These are phyloP conservation scores for Aspergillus awamori DNA, from an alignment of 2,329 filamentous ascomycete genomes.

Conservation along the genomic window DNA sequence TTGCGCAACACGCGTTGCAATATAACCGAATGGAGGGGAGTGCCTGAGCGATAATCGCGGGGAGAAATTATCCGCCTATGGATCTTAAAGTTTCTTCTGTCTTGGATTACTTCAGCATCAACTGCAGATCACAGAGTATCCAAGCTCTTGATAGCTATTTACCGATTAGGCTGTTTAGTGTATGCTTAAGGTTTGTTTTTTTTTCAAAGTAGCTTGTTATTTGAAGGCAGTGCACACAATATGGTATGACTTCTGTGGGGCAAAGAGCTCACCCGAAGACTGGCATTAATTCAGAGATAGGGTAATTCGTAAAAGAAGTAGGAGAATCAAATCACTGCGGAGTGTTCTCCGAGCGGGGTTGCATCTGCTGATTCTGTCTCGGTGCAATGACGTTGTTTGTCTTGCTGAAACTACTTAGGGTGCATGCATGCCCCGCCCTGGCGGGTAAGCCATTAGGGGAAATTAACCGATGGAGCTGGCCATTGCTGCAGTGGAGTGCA, in stretches of 20 bases:
- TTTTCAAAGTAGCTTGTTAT: no score
- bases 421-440: not conserved
- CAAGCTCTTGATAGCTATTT: no score
- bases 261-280: not conserved
- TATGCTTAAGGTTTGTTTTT: no score
- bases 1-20: not conserved
- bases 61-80: not conserved
- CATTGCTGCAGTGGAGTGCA: not conserved
- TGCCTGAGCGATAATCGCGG: not conserved
- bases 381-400: not conserved
- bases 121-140: no score
- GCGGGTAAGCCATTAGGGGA: not conserved
- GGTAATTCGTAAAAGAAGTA: not conserved
- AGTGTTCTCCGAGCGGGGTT: not conserved
- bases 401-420: not conserved
- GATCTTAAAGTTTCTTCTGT: not conserved
- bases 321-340: not conserved
- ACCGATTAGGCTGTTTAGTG: no score
- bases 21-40: not conserved
- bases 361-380: not conserved
- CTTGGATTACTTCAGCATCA: no score
- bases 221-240: no score
- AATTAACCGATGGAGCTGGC: not conserved
- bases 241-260: no score
- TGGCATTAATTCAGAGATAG: not conserved